A percentile compares a stretch with the other conserved stretches of the same genome.
Evolutionary conservation across 1,139 yeast genomes (phyloP).

Genomic region (Pneumocystis carinii): DNA sequence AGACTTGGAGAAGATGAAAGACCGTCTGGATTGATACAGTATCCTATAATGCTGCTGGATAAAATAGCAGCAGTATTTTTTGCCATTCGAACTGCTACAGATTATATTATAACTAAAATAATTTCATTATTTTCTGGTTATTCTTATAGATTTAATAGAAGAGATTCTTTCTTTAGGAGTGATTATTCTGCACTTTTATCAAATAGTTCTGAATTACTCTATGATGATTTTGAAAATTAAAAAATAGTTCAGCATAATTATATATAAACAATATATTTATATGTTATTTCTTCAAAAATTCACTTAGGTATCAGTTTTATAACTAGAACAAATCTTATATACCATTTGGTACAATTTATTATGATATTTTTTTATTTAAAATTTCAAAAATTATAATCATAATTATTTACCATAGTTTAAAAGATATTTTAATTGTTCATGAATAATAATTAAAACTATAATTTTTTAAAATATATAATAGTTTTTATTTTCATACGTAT

Average conservation of each 20-base stretch:
- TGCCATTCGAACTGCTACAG: constrained; percentile 20
- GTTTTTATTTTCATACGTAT: too few species aligned
- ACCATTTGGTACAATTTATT: too few species aligned
- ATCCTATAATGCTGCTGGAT: constrained; percentile 22
- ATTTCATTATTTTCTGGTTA: constrained; percentile 10
- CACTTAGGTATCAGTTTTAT: too few species aligned
- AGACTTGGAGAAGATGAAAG: constrained; percentile 3
- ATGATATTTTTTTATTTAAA: too few species aligned
- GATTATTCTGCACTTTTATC: constrained; percentile 18
- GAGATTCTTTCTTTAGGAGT: constrained; percentile 18
- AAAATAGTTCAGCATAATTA: background rate
- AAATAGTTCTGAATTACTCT: constrained; percentile 10
- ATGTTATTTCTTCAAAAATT: background rate
- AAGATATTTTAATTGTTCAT: too few species aligned
- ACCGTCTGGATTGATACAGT: constrained; percentile 7
- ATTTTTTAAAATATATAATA: too few species aligned
- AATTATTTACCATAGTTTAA: too few species aligned
- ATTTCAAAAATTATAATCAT: too few species aligned
- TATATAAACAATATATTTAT: background rate
- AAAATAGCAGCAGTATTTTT: constrained; percentile 23
- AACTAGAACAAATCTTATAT: too few species aligned
- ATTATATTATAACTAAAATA: constrained; percentile 6
- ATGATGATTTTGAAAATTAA: background rate
- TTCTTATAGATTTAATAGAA: constrained; percentile 12
- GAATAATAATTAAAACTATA: too few species aligned